phyloP scores from a whole-genome alignment of 306 rosid genomes.

The Leucaena leucocephala region DNA sequence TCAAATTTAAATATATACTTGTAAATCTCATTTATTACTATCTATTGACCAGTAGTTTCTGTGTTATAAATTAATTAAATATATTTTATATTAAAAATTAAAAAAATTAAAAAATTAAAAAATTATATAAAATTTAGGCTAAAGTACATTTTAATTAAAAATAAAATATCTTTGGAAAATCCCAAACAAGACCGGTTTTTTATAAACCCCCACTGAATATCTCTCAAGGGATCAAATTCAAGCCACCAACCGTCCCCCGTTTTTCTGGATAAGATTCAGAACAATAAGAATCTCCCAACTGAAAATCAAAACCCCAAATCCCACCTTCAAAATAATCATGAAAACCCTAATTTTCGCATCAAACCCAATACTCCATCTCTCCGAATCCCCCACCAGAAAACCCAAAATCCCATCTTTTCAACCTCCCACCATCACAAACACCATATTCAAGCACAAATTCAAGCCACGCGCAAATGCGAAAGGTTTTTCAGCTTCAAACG shows the following conservation, averaged over 20 bases:
- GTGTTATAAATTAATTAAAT: too few species aligned
- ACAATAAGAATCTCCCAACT: constrained; percentile 30
- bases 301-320: neutral
- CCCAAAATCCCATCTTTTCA: constrained; percentile 39
- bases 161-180: neutral
- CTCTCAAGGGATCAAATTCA: constrained; percentile 14
- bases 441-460: constrained; percentile 7
- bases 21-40: too few species aligned
- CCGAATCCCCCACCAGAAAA: constrained; percentile 52
- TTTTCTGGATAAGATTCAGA: constrained; percentile 58
- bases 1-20: too few species aligned
- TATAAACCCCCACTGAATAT: constrained; percentile 1
- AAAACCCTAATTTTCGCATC: constrained; percentile 52
- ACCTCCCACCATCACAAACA: neutral
- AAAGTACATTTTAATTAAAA: too few species aligned
- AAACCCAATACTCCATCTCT: constrained; percentile 39
- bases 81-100: too few species aligned
- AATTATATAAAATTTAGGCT: too few species aligned
- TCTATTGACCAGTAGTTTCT: too few species aligned
- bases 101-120: too few species aligned
- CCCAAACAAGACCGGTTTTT: neutral
- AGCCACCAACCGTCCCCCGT: neutral
- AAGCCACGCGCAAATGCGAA: constrained; percentile 49
- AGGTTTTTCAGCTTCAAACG: constrained; percentile 58
- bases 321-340: constrained; percentile 49